A percentile compares a stretch with the other conserved stretches of the same genome.
Evolutionary conservation across 1,284 basidiomycete species (phyloP).

Genomic region (Trichosporon faecale): DNA sequence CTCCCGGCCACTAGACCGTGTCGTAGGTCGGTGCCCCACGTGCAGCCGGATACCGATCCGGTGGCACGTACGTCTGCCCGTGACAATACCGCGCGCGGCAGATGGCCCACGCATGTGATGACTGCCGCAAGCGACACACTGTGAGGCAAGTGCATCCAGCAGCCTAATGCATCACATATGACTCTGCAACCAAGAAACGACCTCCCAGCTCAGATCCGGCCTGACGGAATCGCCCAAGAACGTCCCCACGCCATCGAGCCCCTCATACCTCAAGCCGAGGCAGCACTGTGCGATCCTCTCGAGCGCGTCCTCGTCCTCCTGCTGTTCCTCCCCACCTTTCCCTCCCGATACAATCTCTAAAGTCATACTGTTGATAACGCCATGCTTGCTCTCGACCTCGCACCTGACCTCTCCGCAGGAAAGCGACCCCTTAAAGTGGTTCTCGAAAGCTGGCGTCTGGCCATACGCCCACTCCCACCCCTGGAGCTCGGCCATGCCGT

Average conservation of each 20-base stretch:
- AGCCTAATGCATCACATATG: slow-evolving; percentile 36
- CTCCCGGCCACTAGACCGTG: no score
- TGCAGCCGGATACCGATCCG: no score
- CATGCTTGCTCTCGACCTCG: slow-evolving; percentile 53
- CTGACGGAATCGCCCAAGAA: slow-evolving; percentile 21
- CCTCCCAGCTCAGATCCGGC: slow-evolving; percentile 31
- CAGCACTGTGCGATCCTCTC: slow-evolving; percentile 39
- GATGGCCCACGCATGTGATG: no score
- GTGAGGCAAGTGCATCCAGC: slow-evolving; percentile 6
- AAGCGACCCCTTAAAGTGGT: slow-evolving; percentile 39
- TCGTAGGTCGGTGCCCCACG: no score
- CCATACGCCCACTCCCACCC: slow-evolving; percentile 93
- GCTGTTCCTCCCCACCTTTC: slow-evolving; percentile 22
- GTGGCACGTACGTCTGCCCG: no score
- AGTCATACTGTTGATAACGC: slow-evolving; percentile 50
- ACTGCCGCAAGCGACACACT: no score
- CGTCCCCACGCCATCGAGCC: slow-evolving; percentile 41
- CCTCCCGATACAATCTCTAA: slow-evolving; percentile 28
- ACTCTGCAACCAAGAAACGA: slow-evolving; percentile 46
- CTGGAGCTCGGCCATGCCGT: slow-evolving; percentile 69
- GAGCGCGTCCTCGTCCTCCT: slow-evolving; percentile 31
- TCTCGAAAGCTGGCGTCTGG: slow-evolving; percentile 86
- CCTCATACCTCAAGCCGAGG: slow-evolving; percentile 48
- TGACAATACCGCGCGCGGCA: no score
- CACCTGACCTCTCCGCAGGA: slow-evolving; percentile 38